A percentile compares a stretch with the other conserved stretches of the same genome.
phyloP scores from a whole-genome alignment of 129 eudicot species.

The Pseudognaphalium luteoalbum region DNA sequence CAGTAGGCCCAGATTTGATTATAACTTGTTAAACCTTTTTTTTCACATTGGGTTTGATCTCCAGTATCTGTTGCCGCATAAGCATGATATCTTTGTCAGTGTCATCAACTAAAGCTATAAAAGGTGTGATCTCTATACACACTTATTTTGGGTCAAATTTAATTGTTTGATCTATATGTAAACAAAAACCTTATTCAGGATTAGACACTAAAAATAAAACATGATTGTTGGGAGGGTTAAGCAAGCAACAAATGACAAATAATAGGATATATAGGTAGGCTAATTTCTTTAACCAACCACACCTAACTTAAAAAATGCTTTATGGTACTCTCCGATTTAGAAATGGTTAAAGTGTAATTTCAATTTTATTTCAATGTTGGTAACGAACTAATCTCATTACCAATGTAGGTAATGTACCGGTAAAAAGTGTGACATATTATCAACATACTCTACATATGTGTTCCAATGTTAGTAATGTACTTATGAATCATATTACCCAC shows the following conservation, averaged over 20 bases:
- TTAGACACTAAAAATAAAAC: constrained; percentile 1
- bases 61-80: constrained; percentile 36
- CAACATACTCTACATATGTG: too few relatives aligned
- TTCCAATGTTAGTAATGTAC: too few relatives aligned
- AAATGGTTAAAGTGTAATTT: too few relatives aligned
- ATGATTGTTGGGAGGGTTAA: constrained; percentile 11
- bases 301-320: constrained; percentile 10
- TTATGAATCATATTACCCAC: too few relatives aligned
- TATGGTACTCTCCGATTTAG: too few relatives aligned
- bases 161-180: too few relatives aligned
- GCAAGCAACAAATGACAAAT: constrained; percentile 16
- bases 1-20: constrained; percentile 30
- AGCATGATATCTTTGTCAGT: constrained; percentile 21
- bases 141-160: not conserved
- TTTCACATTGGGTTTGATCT: constrained; percentile 29
- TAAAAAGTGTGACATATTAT: too few relatives aligned
- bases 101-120: constrained; percentile 29
- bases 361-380: too few relatives aligned
- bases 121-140: constrained; percentile 25
- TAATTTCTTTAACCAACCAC: constrained; percentile 21
- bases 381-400: too few relatives aligned
- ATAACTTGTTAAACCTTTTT: constrained; percentile 5
- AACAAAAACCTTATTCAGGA: constrained; percentile 6
- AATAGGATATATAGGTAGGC: constrained; percentile 1
- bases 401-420: too few relatives aligned